Evolutionary conservation across 2,329 filamentous ascomycete species (phyloP), one percentile per base, ranked within the genome.

Genomic region (Fusarium sp.): DNA sequence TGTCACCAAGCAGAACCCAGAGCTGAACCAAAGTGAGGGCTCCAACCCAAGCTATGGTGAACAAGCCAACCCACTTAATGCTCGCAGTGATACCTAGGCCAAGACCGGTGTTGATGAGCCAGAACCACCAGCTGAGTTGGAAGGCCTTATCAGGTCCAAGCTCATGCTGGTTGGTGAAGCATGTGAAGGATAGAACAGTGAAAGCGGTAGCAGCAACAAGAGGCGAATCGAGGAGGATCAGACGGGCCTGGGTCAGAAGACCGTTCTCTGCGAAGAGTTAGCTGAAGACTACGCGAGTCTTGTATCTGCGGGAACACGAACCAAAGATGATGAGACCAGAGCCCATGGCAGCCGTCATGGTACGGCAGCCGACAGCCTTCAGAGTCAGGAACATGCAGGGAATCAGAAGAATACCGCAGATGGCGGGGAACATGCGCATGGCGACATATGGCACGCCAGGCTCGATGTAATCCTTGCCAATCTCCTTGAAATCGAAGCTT

Each of bases 11-110:
- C 65, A 99, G 87, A 76, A 98, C 92, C 96, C 96, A 99, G 67
- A 99, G 90, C 86, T 99, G 96, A 54, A 99, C 83, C 52, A 96
- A 83, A 40, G 96, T 99, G 84, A 99, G 89, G 83, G 89, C 91
- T 72, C 96, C 96, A 76, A 99, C 94, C 96, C 96, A 99, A 58
- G 96, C 96, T 83, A 98, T 98, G 73, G 96, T 99, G 87, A 99
- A 98, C 62, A 99, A 88, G 60, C 96, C 96, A 80, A 99, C 96
- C 96, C 96, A 99, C 87, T 99, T 99, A 80, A 98, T 95, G 85
- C 96, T 98, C 71, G 92, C 90, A 9, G 96, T 98, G 60, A 96
- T 92, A 72, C 96, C 96, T 60, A 99, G 88, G 40, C 93, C 93
- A 50, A 99, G 85, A 77, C 96, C 96, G 52, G 94, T 97, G 81